phyloP scores from a whole-genome alignment of 2,329 filamentous ascomycete genomes.

The Aspergillus unguis region DNA sequence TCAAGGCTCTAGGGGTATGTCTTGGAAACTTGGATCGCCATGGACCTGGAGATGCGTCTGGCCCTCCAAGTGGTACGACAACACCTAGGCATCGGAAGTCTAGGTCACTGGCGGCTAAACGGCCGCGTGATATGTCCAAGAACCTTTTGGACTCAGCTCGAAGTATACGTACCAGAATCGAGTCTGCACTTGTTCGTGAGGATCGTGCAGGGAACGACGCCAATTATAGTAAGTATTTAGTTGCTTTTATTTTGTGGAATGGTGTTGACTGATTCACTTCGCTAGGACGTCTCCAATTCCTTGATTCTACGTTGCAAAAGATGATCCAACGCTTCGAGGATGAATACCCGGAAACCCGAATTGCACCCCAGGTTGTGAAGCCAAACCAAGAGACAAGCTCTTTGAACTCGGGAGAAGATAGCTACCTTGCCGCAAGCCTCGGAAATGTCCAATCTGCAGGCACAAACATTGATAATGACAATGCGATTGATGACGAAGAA shows the following conservation, averaged over 20 bases:
- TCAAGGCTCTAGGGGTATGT: constrained; percentile 88
- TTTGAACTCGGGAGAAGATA: constrained; percentile 34
- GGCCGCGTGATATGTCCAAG: constrained; percentile 90
- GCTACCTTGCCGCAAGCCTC: constrained; percentile 16
- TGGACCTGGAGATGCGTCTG: constrained; percentile 36
- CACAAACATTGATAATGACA: constrained; percentile 29
- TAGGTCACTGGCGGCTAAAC: constrained; percentile 51
- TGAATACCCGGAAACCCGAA: constrained; percentile 86
- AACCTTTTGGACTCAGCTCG: constrained; percentile 81
- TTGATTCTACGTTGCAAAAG: constrained; percentile 80
- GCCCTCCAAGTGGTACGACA: constrained; percentile 50
- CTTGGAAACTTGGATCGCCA: constrained; percentile 71
- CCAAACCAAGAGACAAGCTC: constrained; percentile 28
- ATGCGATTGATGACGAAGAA: constrained; percentile 41
- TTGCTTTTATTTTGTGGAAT: constrained; percentile 19
- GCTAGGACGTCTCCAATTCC: constrained; percentile 73
- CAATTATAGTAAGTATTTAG: constrained; percentile 65
- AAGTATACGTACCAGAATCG: constrained; percentile 79
- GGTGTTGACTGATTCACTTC: constrained; percentile 3
- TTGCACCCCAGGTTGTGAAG: constrained; percentile 30
- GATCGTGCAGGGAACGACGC: constrained; percentile 67
- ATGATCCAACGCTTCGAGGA: constrained; percentile 97
- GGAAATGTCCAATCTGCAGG: constrained; percentile 32
- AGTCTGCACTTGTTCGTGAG: constrained; percentile 77
- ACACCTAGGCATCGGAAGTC: constrained; percentile 55